phyloP scores from a whole-genome alignment of 306 rosid species.

The Nissolia schottii region DNA sequence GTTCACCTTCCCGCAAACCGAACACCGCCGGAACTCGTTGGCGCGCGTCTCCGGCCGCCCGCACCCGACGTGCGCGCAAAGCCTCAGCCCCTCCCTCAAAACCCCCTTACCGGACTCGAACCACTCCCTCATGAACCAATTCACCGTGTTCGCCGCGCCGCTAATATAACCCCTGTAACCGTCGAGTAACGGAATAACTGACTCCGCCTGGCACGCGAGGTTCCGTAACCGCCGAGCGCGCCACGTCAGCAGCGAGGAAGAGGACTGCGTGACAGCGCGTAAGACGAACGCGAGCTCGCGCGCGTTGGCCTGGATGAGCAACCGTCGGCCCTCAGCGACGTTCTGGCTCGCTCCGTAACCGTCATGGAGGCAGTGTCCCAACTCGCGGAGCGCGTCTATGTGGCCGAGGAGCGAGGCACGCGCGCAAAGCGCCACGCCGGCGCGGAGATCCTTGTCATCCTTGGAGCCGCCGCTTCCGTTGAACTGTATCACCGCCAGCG shows the following conservation, averaged over 20 bases:
- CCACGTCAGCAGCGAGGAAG: constrained; percentile 23
- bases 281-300: constrained; percentile 50
- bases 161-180: constrained; percentile 34
- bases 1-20: constrained; percentile 57
- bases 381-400: constrained; percentile 62
- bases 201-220: constrained; percentile 1
- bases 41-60: constrained; percentile 67
- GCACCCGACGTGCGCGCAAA: constrained; percentile 55
- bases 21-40: constrained; percentile 67
- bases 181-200: constrained; percentile 33
- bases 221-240: constrained; percentile 13
- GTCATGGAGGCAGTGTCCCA: constrained; percentile 77
- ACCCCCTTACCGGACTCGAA: constrained; percentile 30
- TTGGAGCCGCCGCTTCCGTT: constrained; percentile 67
- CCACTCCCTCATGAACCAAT: constrained; percentile 58
- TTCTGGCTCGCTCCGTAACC: constrained; percentile 55
- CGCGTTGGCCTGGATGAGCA: constrained; percentile 61
- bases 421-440: constrained; percentile 58
- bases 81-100: constrained; percentile 30
- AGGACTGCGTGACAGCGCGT: constrained; percentile 22
- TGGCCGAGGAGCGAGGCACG: constrained; percentile 64
- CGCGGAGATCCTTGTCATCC: constrained; percentile 45
- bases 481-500: constrained; percentile 68
- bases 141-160: constrained; percentile 41
- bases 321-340: constrained; percentile 49